These are phyloP conservation scores for Globisporangium polare DNA, from an alignment of 352 stramenopile species.

Conservation along the genomic window DNA sequence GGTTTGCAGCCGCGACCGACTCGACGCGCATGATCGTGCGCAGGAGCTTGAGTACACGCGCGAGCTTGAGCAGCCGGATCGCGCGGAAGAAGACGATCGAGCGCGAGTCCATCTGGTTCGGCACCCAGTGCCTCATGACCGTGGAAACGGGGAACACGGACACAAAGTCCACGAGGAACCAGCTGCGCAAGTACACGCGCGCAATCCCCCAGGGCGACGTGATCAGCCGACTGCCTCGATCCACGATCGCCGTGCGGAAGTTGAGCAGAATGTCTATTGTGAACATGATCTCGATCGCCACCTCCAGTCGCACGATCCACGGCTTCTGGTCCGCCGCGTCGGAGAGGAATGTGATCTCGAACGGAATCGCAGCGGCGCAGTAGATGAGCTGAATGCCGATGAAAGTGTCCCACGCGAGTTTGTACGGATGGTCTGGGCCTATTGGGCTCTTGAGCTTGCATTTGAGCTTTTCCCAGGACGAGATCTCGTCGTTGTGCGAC, in stretches of 20 bases:
- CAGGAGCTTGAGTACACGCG: slow-evolving; percentile 84
- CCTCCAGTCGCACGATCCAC: slow-evolving; percentile 31
- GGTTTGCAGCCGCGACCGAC: slow-evolving; percentile 39
- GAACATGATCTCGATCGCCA: slow-evolving; percentile 44
- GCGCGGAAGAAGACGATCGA: slow-evolving; percentile 58
- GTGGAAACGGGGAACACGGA: slow-evolving; percentile 52
- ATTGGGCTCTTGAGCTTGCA: slow-evolving; percentile 34
- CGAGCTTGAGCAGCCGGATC: slow-evolving; percentile 79
- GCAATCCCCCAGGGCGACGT: slow-evolving; percentile 24
- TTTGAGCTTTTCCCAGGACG: slow-evolving; percentile 23
- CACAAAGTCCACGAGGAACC: slow-evolving; percentile 71
- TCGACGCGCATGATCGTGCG: slow-evolving; percentile 55
- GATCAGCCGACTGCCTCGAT: slow-evolving; percentile 30
- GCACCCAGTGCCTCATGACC: slow-evolving; percentile 23
- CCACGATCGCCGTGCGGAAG: slow-evolving; percentile 42
- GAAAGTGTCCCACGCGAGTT: slow-evolving; percentile 51
- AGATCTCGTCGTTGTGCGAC: slow-evolving; percentile 27
- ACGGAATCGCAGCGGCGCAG: slow-evolving; percentile 53
- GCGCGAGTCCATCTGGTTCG: slow-evolving; percentile 14
- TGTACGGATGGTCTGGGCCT: slow-evolving; percentile 40
- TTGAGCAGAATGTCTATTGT: slow-evolving; percentile 54
- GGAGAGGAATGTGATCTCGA: slow-evolving; percentile 55
- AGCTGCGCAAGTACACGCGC: slow-evolving; percentile 50
- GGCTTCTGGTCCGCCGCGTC: slow-evolving; percentile 15
- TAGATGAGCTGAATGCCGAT: slow-evolving; percentile 43